phyloP scores from a whole-genome alignment of 768 basidiomycete species.

The Clitopilus hobsonii region DNA sequence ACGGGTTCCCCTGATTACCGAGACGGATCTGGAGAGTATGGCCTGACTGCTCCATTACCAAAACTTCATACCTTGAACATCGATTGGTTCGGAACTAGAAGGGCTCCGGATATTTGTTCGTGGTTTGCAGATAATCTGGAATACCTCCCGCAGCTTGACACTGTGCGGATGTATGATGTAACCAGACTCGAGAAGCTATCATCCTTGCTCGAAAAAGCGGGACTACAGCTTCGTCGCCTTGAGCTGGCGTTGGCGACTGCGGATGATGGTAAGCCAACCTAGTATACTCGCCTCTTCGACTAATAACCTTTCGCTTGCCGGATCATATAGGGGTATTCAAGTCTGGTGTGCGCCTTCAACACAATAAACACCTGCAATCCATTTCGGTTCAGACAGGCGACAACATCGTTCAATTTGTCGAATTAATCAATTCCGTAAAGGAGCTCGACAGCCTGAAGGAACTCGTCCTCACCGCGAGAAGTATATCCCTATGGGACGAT shows the following conservation, averaged over 20 bases:
- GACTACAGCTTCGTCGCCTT: neutral
- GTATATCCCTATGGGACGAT: neutral
- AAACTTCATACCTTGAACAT: neutral
- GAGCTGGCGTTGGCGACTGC: neutral
- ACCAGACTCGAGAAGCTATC: neutral
- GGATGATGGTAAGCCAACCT: neutral
- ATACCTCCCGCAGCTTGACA: neutral
- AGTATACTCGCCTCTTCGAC: neutral
- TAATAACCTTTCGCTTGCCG: no score
- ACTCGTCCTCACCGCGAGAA: neutral
- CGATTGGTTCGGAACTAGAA: neutral
- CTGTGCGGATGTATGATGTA: neutral
- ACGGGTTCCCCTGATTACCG: neutral
- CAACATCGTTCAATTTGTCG: neutral
- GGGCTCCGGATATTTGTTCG: neutral
- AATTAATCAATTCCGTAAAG: neutral
- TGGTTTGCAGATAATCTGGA: neutral
- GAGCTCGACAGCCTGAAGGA: neutral
- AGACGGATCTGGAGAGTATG: neutral
- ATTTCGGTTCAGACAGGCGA: neutral
- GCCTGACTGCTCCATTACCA: neutral
- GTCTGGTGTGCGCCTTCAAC: neutral
- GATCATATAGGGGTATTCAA: neutral
- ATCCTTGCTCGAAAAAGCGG: neutral
- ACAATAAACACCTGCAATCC: neutral